Conservation (phyloP, 148 eudicot species). For the Heliosperma pusillum region DNA sequence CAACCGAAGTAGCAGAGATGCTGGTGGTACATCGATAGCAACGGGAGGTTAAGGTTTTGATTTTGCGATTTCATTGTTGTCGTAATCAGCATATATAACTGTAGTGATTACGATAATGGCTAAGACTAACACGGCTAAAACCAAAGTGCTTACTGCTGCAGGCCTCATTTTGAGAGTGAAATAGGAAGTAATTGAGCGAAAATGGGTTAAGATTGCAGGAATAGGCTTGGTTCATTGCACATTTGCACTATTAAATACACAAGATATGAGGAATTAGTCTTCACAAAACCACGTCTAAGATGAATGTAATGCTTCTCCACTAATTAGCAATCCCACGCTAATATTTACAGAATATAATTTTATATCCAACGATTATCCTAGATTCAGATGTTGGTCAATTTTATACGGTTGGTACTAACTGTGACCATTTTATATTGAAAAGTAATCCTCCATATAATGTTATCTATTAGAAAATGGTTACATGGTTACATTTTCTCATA, state of each 20-base stretch:
- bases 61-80: background rate
- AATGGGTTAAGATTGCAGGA: background rate
- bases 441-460: no score
- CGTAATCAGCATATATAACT: background rate
- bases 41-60: background rate
- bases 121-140: background rate
- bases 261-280: background rate
- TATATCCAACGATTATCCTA: no score
- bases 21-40: background rate
- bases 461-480: no score
- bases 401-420: no score
- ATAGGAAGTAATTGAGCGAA: no score
- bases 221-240: background rate
- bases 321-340: no score
- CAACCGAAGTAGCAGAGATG: background rate
- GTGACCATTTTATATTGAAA: no score
- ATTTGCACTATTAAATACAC: background rate
- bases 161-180: background rate
- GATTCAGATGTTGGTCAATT: no score
- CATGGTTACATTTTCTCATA: no score
- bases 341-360: no score
- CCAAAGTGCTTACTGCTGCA: background rate
- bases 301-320: background rate
- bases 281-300: background rate
- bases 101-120: background rate